A percentile compares a stretch with the other conserved stretches of the same genome.
Evolutionary conservation across 2,329 filamentous ascomycete species (phyloP).

Genomic region (Bipolaris oryzae): DNA sequence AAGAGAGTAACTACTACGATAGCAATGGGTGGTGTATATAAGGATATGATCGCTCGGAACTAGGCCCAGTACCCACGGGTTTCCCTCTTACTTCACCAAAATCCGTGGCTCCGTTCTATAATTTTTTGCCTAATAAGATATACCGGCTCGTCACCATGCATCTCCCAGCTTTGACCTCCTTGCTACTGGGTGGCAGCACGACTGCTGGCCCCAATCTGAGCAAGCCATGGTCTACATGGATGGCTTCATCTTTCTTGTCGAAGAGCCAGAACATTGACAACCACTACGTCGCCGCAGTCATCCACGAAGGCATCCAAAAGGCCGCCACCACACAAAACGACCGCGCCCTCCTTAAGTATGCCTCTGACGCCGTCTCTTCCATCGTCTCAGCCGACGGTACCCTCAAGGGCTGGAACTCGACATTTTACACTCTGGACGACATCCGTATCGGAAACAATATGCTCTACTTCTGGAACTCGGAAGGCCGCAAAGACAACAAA

Average conservation of each 20-base stretch:
- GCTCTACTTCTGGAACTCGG: constrained; percentile 57
- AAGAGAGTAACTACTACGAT: neutral
- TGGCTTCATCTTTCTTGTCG: constrained; percentile 58
- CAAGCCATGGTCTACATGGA: constrained; percentile 47
- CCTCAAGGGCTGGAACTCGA: constrained; percentile 55
- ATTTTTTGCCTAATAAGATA: constrained; percentile 15
- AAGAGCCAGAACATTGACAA: constrained; percentile 49
- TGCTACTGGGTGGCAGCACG: constrained; percentile 29
- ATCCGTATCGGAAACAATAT: constrained; percentile 61
- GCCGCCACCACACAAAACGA: constrained; percentile 54
- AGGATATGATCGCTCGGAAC: neutral
- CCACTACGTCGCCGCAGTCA: constrained; percentile 54
- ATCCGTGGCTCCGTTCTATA: constrained; percentile 1
- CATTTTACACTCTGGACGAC: constrained; percentile 57
- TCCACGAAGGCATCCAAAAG: constrained; percentile 57
- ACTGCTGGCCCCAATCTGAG: constrained; percentile 31
- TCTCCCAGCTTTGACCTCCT: constrained; percentile 29
- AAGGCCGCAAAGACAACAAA: constrained; percentile 50
- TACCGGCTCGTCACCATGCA: constrained; percentile 30
- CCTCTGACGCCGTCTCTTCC: constrained; percentile 55
- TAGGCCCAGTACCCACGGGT: neutral
- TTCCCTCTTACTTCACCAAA: neutral
- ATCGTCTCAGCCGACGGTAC: constrained; percentile 58
- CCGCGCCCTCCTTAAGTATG: constrained; percentile 53
- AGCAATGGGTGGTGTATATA: constrained; percentile 13